phyloP scores from a whole-genome alignment of 148 eudicot species.

The Euryodendron excelsum region DNA sequence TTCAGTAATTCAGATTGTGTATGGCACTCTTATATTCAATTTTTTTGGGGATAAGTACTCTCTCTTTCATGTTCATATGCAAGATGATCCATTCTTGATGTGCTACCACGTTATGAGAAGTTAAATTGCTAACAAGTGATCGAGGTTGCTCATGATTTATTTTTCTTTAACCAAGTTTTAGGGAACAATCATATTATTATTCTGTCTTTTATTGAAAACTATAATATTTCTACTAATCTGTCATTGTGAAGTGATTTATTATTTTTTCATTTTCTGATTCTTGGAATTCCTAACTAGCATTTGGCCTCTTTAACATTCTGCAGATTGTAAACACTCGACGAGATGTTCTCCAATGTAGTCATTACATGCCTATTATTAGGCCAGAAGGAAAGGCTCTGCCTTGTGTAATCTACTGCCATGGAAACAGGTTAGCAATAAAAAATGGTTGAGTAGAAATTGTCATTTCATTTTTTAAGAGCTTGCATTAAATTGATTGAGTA shows the following conservation, averaged over 20 bases:
- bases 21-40: background rate
- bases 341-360: conserved; percentile 84
- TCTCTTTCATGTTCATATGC: background rate
- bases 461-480: too few species aligned
- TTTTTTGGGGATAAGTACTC: background rate
- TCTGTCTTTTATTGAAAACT: background rate
- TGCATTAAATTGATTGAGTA: too few species aligned
- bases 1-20: background rate
- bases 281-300: conserved; percentile 5
- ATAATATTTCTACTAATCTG: background rate
- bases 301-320: conserved; percentile 20
- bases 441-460: background rate
- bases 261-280: background rate
- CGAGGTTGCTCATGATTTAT: background rate
- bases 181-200: background rate
- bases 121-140: background rate
- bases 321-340: conserved; percentile 82
- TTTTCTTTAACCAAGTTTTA: background rate
- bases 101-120: background rate
- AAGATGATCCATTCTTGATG: background rate
- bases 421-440: conserved; percentile 71
- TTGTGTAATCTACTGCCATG: conserved; percentile 97
- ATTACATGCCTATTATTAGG: conserved; percentile 63
- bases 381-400: conserved; percentile 86
- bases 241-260: background rate